These are phyloP conservation scores for Botryococcus braunii DNA, from an alignment of 163 green algal genomes.

Conservation along the genomic window DNA sequence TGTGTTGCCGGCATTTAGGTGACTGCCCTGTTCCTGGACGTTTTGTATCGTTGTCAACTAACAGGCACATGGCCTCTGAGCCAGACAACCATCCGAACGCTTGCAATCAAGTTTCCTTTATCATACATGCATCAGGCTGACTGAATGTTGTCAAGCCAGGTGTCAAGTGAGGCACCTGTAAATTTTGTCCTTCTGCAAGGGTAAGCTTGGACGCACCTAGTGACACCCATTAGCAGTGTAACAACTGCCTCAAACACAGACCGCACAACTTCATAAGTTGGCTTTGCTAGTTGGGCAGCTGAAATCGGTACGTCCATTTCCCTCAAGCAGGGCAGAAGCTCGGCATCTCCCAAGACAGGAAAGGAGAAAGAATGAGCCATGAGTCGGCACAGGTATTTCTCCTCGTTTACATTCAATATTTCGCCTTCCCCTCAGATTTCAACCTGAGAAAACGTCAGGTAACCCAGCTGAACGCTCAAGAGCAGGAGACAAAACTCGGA, in stretches of 20 bases:
- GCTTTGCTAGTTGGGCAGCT: constrained; percentile 65
- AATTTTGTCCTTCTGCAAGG: no score
- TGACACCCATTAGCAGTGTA: constrained; percentile 62
- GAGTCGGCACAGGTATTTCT: no score
- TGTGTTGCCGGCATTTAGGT: not conserved
- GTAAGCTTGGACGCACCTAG: constrained; percentile 50
- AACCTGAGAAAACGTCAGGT: no score
- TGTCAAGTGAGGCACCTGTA: no score
- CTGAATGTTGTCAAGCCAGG: no score
- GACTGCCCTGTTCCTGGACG: not conserved
- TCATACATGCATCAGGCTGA: no score
- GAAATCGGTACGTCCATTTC: constrained; percentile 71
- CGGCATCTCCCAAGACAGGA: constrained; percentile 23
- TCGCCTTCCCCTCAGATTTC: no score
- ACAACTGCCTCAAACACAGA: constrained; percentile 72
- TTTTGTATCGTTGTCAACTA: not conserved
- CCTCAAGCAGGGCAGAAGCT: constrained; percentile 74
- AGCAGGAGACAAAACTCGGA: no score
- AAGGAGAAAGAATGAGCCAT: constrained; percentile 13
- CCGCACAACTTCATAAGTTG: constrained; percentile 67
- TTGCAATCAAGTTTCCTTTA: not conserved
- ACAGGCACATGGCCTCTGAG: not conserved
- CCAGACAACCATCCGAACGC: not conserved
- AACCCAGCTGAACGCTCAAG: no score
- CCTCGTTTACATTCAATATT: no score